Percentiles rank a stretch among this genome's conserved stretches.
phyloP scores from a whole-genome alignment of 2,329 filamentous ascomycete species.

The Incumbomyces delicatus region DNA sequence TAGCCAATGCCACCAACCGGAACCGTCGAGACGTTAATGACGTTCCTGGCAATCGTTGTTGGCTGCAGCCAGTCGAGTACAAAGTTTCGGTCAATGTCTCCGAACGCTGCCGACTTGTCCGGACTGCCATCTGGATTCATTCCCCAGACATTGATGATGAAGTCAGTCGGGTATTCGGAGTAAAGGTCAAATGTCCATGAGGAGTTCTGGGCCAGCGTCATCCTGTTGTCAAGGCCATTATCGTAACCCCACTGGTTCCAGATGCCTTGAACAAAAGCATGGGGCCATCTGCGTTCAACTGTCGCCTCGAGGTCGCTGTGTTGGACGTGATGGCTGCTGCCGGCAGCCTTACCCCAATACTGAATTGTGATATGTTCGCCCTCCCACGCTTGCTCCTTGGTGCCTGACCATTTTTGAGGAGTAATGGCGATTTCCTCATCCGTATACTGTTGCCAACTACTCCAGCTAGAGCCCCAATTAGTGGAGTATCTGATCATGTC shows the following conservation, averaged over 20 bases:
- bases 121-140: conserved; percentile 55
- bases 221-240: conserved; percentile 45
- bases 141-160: conserved; percentile 56
- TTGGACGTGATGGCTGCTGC: conserved; percentile 51
- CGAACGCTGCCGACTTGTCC: conserved; percentile 49
- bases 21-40: conserved; percentile 49
- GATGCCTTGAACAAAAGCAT: conserved; percentile 52
- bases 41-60: conserved; percentile 43
- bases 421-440: conserved; percentile 42
- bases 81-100: conserved; percentile 53
- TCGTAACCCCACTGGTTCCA: conserved; percentile 59
- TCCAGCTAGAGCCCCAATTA: conserved; percentile 52
- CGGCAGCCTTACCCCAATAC: conserved; percentile 52
- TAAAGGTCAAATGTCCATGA: conserved; percentile 53
- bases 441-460: conserved; percentile 48
- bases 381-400: conserved; percentile 47
- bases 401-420: conserved; percentile 49
- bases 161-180: conserved; percentile 45
- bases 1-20: conserved; percentile 49
- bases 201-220: conserved; percentile 41
- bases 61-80: conserved; percentile 54
- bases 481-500: conserved; percentile 53
- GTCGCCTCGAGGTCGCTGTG: conserved; percentile 44
- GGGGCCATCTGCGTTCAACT: conserved; percentile 45
- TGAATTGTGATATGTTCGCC: conserved; percentile 54